Evolutionary conservation across 2,329 filamentous ascomycete genomes (phyloP), one percentile per base, ranked within the genome.

Genomic region (Thelonectria rubi): DNA sequence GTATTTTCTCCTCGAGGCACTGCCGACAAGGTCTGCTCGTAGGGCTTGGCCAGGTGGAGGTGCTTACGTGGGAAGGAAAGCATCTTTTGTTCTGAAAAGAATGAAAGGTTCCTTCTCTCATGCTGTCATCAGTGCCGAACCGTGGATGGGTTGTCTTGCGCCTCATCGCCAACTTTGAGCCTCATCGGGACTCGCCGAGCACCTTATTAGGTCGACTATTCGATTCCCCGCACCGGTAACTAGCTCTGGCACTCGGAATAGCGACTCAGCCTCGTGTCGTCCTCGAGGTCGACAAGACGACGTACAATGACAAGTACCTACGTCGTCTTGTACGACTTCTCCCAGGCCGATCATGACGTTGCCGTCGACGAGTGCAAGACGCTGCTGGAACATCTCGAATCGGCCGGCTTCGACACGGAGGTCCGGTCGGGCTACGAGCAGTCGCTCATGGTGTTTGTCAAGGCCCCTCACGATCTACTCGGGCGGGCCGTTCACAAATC

Each of bases 401-500:
- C 81, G 40, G 86, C 88, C 30, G 89, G 90, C 10, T 79, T 93
- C 58, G 84, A 89, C 55, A 89, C 87, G 0, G 89, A 92, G 75
- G 88, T 91, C n/a, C 84, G 91, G 64, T 86, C 88, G 63, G 90
- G 90, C 18, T 85, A 88, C 59, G 85, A 87, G n/a, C 81, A 87
- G 65, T 88, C 88, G 1, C 78, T 93, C 10, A 77, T 93, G 11
- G 76, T 93, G 56, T 92, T 91, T 69, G 82, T 88, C 65, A 86
- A 86, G 64, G 87, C 86, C 8, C 87, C 88, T 5, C 82, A 86
- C 34, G 81, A 88, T 65, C 81, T 88, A 39, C 79, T 93, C 32
- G 86, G 85, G 40, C 86, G 86, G 55, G 84, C 88, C 63, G 82
- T 93, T 2, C 89, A 91, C 74, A 86, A 90, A 63, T 88, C 87